A percentile compares a stretch with the other conserved stretches of the same genome.
Conservation (phyloP, 1,284 basidiomycete species). For the Moesziomyces sp. region DNA sequence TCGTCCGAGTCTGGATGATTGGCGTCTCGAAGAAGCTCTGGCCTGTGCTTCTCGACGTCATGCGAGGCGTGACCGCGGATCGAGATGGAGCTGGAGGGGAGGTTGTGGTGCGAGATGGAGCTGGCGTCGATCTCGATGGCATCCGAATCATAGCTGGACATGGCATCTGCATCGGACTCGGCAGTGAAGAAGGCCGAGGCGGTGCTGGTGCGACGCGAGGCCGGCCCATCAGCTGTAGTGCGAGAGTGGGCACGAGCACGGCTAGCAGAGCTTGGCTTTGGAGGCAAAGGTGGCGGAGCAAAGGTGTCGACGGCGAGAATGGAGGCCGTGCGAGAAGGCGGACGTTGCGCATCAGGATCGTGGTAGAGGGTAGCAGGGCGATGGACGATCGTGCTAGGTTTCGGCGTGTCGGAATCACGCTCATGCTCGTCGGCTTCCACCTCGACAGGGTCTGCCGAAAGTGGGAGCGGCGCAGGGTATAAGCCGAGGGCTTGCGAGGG, state of each 20-base stretch:
- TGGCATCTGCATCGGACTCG: conserved; percentile 31
- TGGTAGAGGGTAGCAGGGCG: conserved; percentile 28
- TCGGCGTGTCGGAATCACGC: conserved; percentile 2
- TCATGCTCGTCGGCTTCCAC: not conserved
- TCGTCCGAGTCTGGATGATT: conserved; percentile 11
- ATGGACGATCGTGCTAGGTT: conserved; percentile 13
- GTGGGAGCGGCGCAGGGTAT: not conserved
- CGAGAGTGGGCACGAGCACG: not conserved
- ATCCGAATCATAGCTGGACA: conserved; percentile 37
- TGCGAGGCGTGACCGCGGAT: conserved; percentile 3
- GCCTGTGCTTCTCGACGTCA: conserved; percentile 40
- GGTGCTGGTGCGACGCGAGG: conserved; percentile 26
- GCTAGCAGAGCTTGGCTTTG: conserved; percentile 14
- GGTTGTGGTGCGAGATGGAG: conserved; percentile 16
- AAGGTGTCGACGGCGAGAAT: conserved; percentile 51
- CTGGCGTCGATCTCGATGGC: conserved; percentile 18
- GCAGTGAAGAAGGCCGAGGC: conserved; percentile 49
- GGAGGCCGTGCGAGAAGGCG: conserved; percentile 11
- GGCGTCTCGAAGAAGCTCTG: conserved; percentile 44
- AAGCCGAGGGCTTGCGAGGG: conserved; percentile 1
- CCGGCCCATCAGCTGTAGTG: conserved; percentile 1
- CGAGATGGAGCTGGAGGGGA: conserved; percentile 20
- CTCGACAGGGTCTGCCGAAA: not conserved
- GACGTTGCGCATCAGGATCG: conserved; percentile 14
- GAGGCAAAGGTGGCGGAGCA: conserved; percentile 53